Conservation (phyloP, 306 rosid species). For the Ammopiptanthus mongolicus region DNA sequence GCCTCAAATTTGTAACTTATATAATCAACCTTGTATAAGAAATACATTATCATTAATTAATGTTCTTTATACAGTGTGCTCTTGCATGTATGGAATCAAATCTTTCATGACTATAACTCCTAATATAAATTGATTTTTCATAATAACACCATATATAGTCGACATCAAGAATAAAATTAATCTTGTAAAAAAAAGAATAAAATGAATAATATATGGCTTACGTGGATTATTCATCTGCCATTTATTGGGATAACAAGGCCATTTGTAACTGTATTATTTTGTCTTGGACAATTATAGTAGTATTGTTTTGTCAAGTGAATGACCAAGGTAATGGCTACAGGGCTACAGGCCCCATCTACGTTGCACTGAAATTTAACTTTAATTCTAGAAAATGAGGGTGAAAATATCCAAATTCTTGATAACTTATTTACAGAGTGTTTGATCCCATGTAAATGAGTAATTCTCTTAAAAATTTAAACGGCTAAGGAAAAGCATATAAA, state of each 20-base stretch:
- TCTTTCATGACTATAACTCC: neutral
- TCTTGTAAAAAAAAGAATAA: too few species aligned
- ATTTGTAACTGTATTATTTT: neutral
- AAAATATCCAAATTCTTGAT: too few species aligned
- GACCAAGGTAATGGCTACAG: too few species aligned
- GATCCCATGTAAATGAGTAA: too few species aligned
- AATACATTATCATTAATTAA: neutral
- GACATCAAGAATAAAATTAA: neutral
- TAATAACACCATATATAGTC: neutral
- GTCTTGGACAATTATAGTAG: neutral
- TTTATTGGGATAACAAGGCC: neutral
- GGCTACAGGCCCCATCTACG: too few species aligned
- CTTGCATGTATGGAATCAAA: neutral
- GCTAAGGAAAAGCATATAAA: too few species aligned
- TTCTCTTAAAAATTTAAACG: too few species aligned
- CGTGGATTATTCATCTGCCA: neutral
- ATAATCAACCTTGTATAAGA: neutral
- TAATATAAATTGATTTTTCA: neutral
- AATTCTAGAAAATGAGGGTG: too few species aligned
- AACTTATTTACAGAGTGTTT: too few species aligned
- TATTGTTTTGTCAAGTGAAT: neutral
- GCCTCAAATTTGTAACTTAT: neutral
- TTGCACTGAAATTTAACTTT: too few species aligned
- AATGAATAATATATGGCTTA: neutral
- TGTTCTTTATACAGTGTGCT: too few species aligned